These are phyloP conservation scores for Lodderomyces theae DNA, from an alignment of 1,139 yeast genomes.

Conservation along the genomic window DNA sequence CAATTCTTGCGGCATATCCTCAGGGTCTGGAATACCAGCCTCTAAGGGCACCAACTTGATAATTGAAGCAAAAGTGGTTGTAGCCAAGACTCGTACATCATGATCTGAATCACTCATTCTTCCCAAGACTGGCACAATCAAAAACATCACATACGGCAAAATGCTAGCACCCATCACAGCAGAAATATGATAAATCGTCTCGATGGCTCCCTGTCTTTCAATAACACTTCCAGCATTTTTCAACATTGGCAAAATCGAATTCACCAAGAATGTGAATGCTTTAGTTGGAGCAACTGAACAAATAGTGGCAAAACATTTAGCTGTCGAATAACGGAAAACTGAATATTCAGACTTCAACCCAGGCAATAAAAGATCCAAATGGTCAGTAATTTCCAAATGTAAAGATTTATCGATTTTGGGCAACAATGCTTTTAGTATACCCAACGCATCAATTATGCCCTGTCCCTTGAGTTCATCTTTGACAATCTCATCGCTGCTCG, in stretches of 20 bases:
- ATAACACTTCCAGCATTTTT: constrained; percentile 73
- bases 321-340: constrained; percentile 85
- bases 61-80: constrained; percentile 94
- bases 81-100: constrained; percentile 86
- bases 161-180: constrained; percentile 84
- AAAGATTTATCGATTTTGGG: constrained; percentile 57
- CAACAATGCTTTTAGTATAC: constrained; percentile 72
- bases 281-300: constrained; percentile 71
- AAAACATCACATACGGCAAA: constrained; percentile 89
- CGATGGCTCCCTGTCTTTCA: constrained; percentile 92
- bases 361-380: constrained; percentile 49
- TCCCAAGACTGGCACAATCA: constrained; percentile 94
- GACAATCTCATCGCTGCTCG: constrained; percentile 34
- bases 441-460: constrained; percentile 79
- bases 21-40: constrained; percentile 96
- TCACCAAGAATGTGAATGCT: constrained; percentile 80
- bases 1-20: constrained; percentile 81
- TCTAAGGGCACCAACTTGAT: constrained; percentile 95
- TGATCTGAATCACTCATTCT: constrained; percentile 95
- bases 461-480: constrained; percentile 64
- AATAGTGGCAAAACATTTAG: constrained; percentile 83
- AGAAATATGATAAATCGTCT: constrained; percentile 82
- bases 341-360: constrained; percentile 71
- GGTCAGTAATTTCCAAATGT: constrained; percentile 46
- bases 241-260: constrained; percentile 73